Evolutionary conservation across 192 early-diverging fungal species (phyloP), one percentile per base, ranked within the genome.

Genomic region (Coemansia sp.): DNA sequence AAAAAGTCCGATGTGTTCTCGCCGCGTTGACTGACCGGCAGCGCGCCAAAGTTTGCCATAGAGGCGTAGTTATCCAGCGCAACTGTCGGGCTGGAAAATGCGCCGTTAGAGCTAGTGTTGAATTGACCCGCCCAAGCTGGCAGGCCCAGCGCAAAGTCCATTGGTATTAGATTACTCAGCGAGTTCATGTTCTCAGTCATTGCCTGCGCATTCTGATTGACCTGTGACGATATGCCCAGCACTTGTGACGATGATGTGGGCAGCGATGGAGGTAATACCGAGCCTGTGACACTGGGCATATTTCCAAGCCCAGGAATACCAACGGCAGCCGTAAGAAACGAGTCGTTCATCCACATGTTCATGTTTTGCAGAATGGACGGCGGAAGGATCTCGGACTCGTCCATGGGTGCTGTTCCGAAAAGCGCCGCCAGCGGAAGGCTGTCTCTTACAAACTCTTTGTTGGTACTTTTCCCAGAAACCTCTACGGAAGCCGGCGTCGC

Each of bases 311-410:
- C 28, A 31, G 54, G 54, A 4, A 56, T 36, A 14, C 48, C n/a
- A 2, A 65, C 49, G 7, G 65, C 59, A 1, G 62, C 66, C 2
- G 72, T 81, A 42, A 81, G 55, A 48, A 81, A 54, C 50, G 78
- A 81, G 58, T 81, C 78, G 57, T 81, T 81, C 72, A 81, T 61
- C 78, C 78, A 81, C 15, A 81, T 46, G 23, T 81, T 81, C 78
- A 81, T 81, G 56, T 68, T 81, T 52, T 81, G 78, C 37, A 81
- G 59, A 49, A 81, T 81, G 0, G 72, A 68, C 20, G 78, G 78
- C 17, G 72, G 78, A 38, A 81, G 54, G 50, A 81, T 74, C 44
- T 81, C 78, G 9, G 78, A 70, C 54, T 81, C 78, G 42, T 81
- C 66, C 28, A 81, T 71, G 7, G 72, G 72, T 21, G 65, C 62